Conservation (phyloP, 768 basidiomycete genomes). For the Mycena indigotica region DNA sequence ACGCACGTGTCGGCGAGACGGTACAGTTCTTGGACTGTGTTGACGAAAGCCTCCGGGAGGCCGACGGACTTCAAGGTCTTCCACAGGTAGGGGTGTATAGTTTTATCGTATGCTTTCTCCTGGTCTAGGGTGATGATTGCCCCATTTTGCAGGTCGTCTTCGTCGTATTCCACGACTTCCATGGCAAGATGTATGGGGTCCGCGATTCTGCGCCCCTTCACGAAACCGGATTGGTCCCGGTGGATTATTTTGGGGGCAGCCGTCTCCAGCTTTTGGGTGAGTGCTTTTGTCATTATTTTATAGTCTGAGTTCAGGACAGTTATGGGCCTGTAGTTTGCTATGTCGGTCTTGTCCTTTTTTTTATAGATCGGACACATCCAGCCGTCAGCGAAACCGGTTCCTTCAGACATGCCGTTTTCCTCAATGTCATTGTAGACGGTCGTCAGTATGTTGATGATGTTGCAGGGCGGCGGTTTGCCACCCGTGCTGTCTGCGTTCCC, state of each 20-base stretch:
- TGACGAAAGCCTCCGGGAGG: slow-evolving; percentile 14
- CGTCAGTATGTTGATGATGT: neutral
- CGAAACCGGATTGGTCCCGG: slow-evolving; percentile 23
- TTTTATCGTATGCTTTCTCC: slow-evolving; percentile 23
- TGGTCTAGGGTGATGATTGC: slow-evolving; percentile 9
- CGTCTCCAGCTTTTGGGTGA: neutral
- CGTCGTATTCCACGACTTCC: slow-evolving; percentile 8
- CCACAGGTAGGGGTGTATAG: slow-evolving; percentile 21
- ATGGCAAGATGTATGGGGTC: slow-evolving; percentile 26
- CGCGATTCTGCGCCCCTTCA: slow-evolving; percentile 22
- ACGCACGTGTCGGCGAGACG: slow-evolving; percentile 2
- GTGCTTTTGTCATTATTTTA: slow-evolving; percentile 1
- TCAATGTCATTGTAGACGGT: slow-evolving; percentile 6
- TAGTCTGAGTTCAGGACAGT: slow-evolving; percentile 5
- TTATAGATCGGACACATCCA: slow-evolving; percentile 13
- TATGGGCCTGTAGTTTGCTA: slow-evolving; percentile 7
- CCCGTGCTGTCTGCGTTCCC: neutral
- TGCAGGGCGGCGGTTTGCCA: neutral
- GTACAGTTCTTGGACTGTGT: slow-evolving; percentile 23
- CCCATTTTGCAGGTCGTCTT: slow-evolving; percentile 14
- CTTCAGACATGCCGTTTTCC: neutral
- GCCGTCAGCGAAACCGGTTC: neutral
- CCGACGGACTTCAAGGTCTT: neutral
- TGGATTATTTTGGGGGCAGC: neutral
- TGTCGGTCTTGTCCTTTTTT: slow-evolving; percentile 5